Percentiles rank a stretch among this genome's conserved stretches.
Conservation (phyloP, 352 stramenopile genomes). For the Phytopythium boreale region DNA sequence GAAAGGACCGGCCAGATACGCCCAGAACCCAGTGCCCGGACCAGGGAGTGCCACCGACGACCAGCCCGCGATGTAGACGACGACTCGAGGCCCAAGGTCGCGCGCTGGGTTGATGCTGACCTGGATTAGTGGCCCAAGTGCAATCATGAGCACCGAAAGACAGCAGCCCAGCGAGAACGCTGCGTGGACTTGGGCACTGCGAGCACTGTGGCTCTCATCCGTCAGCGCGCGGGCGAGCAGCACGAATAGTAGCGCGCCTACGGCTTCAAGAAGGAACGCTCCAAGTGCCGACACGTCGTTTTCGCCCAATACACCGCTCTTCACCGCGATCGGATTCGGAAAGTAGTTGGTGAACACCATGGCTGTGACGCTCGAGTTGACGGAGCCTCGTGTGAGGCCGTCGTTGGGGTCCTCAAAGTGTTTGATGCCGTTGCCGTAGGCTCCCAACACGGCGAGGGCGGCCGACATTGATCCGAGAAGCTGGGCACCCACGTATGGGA, state of each 20-base stretch:
- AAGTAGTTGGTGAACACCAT: slow-evolving; percentile 73
- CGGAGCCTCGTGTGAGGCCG: slow-evolving; percentile 26
- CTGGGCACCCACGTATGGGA: slow-evolving; percentile 61
- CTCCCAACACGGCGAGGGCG: slow-evolving; percentile 32
- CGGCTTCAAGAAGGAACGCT: slow-evolving; percentile 51
- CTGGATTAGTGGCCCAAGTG: slow-evolving; percentile 64
- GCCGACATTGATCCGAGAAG: slow-evolving; percentile 46
- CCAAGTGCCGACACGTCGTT: slow-evolving; percentile 28
- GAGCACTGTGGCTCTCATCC: slow-evolving; percentile 29
- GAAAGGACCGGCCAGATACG: slow-evolving; percentile 62
- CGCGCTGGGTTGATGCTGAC: slow-evolving; percentile 72
- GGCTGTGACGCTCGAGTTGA: slow-evolving; percentile 50
- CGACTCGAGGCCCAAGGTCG: slow-evolving; percentile 69
- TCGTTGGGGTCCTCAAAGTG: slow-evolving; percentile 32
- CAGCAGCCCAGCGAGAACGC: slow-evolving; percentile 53
- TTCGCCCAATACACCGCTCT: slow-evolving; percentile 9
- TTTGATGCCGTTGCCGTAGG: slow-evolving; percentile 49
- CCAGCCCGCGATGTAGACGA: slow-evolving; percentile 66
- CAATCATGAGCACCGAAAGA: slow-evolving; percentile 42
- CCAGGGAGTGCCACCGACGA: slow-evolving; percentile 30
- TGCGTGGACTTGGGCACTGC: slow-evolving; percentile 18
- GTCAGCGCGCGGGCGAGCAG: slow-evolving; percentile 61
- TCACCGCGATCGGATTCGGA: slow-evolving; percentile 23
- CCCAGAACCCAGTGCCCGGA: slow-evolving; percentile 49
- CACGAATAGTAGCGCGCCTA: slow-evolving; percentile 59